These are phyloP conservation scores for Phytomonas serpens DNA, from an alignment of 208 protist genomes.

Conservation along the genomic window DNA sequence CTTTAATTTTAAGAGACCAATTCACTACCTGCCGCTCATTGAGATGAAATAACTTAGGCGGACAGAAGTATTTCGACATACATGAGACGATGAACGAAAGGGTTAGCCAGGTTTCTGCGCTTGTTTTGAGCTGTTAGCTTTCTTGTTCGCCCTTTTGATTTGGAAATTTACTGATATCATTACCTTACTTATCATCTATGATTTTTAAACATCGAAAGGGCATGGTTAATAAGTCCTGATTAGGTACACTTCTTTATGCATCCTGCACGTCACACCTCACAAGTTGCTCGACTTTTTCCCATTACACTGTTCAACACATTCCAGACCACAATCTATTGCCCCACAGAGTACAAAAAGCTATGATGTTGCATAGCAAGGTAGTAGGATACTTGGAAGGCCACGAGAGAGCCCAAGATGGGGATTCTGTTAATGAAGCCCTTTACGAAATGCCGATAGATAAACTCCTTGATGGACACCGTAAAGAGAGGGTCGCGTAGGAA, in stretches of 20 bases:
- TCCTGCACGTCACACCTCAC: background rate
- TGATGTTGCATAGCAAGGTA: slow-evolving; percentile 79
- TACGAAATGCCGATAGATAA: slow-evolving; percentile 56
- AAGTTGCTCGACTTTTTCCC: background rate
- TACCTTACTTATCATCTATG: background rate
- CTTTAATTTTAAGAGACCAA: background rate
- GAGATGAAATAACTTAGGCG: background rate
- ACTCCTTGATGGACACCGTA: slow-evolving; percentile 48
- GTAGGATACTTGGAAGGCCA: slow-evolving; percentile 57
- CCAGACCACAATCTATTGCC: slow-evolving; percentile 23
- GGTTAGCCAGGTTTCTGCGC: background rate
- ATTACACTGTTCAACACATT: background rate
- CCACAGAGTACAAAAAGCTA: slow-evolving; percentile 76
- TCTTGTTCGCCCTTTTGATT: background rate
- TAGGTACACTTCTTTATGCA: background rate
- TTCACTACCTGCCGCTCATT: background rate
- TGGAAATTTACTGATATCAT: background rate
- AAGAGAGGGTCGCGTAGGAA: slow-evolving; percentile 83
- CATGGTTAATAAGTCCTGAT: background rate
- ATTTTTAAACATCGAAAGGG: background rate
- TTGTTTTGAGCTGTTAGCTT: background rate
- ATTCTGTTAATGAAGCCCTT: slow-evolving; percentile 62
- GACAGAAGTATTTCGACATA: background rate
- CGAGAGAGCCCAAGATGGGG: slow-evolving; percentile 53
- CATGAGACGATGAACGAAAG: background rate